Percentiles rank a stretch among this genome's conserved stretches.
Evolutionary conservation across 441 rosid species (phyloP).

Genomic region (Pelargonium australe): DNA sequence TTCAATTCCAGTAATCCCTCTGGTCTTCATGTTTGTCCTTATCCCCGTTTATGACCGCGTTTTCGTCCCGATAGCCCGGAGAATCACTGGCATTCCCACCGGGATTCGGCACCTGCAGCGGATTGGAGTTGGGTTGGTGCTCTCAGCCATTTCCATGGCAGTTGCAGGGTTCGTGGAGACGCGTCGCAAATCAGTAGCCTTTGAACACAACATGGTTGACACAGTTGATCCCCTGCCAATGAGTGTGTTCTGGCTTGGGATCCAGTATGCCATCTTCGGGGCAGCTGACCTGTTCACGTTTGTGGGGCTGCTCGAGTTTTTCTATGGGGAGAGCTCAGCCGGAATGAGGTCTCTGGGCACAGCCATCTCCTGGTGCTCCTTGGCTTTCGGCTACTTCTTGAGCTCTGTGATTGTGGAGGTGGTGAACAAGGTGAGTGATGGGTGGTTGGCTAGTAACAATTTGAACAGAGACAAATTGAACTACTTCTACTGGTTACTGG

Average conservation of each 20-base stretch:
- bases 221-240: slow-evolving; percentile 42
- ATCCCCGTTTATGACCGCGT: slow-evolving; percentile 49
- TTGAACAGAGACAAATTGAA: slow-evolving; percentile 48
- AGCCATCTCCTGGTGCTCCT: slow-evolving; percentile 49
- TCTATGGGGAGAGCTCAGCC: slow-evolving; percentile 49
- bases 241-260: slow-evolving; percentile 50
- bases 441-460: slow-evolving; percentile 54
- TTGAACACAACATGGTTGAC: slow-evolving; percentile 44
- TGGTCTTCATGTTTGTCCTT: slow-evolving; percentile 38
- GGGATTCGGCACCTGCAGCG: slow-evolving; percentile 55
- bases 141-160: slow-evolving; percentile 52
- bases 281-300: slow-evolving; percentile 59
- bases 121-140: slow-evolving; percentile 44
- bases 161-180: slow-evolving; percentile 49
- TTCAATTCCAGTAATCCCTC: slow-evolving; percentile 49
- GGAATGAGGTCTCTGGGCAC: slow-evolving; percentile 52
- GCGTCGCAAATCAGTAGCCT: slow-evolving; percentile 38
- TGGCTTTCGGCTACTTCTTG: slow-evolving; percentile 48
- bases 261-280: slow-evolving; percentile 48
- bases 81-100: slow-evolving; percentile 44
- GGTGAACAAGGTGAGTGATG: slow-evolving; percentile 25
- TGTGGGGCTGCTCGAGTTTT: slow-evolving; percentile 52
- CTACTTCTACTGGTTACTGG: slow-evolving; percentile 47
- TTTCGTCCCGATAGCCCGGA: slow-evolving; percentile 48
- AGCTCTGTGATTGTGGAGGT: slow-evolving; percentile 48